Evolutionary conservation across 228 moss, liverwort and hornwort species (phyloP).

Genomic region (Sphagnum magellanicum): DNA sequence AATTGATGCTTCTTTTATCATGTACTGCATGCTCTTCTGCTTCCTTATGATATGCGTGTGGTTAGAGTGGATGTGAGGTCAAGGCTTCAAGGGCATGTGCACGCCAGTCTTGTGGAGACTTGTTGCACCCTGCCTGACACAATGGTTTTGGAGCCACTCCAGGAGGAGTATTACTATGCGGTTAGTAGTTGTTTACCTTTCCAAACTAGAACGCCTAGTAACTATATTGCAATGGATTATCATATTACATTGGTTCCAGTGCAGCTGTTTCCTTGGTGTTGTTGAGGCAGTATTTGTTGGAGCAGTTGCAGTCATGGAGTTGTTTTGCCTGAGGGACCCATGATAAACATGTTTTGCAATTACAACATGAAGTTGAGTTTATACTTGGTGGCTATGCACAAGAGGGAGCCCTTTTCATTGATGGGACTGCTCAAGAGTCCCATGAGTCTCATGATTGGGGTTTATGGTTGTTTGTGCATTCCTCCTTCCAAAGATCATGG

Average conservation of each 20-base stretch:
- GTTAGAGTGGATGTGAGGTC: slow-evolving; percentile 95
- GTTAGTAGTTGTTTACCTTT: slow-evolving; percentile 14
- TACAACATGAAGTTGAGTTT: neutral
- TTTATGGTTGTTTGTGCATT: slow-evolving; percentile 80
- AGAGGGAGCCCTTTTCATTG: slow-evolving; percentile 79
- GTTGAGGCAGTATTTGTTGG: too few species aligned
- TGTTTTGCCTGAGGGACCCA: neutral
- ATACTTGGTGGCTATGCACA: slow-evolving; percentile 30
- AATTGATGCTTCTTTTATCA: too few species aligned
- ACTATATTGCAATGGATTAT: too few species aligned
- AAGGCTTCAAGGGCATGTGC: slow-evolving; percentile 76
- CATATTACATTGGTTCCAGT: too few species aligned
- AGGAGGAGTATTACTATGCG: slow-evolving; percentile 80
- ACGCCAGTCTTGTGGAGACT: slow-evolving; percentile 66
- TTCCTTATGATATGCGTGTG: neutral
- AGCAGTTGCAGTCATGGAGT: neutral
- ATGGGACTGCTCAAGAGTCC: slow-evolving; percentile 78
- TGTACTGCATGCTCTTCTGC: too few species aligned
- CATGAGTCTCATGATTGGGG: slow-evolving; percentile 85
- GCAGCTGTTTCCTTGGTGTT: too few species aligned
- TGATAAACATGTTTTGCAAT: neutral
- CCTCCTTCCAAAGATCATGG: slow-evolving; percentile 84
- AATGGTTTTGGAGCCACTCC: slow-evolving; percentile 67
- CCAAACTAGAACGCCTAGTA: too few species aligned
- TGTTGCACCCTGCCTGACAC: slow-evolving; percentile 50